phyloP scores from a whole-genome alignment of 805 yeast genomes.

The Spathaspora arborariae region DNA sequence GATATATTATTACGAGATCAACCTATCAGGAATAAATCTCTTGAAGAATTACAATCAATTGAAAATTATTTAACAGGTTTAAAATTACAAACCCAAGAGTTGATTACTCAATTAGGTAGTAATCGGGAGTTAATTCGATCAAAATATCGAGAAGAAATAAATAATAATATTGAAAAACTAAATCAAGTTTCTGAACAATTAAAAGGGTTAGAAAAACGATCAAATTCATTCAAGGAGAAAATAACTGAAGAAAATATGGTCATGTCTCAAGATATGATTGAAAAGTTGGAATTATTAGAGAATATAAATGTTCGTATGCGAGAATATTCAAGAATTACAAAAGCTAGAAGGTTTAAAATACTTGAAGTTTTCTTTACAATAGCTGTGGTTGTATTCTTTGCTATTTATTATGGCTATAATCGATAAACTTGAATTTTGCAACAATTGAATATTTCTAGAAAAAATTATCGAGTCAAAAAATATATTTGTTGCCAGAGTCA shows the following conservation, averaged over 20 bases:
- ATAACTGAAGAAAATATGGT: constrained; percentile 23
- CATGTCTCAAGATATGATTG: constrained; percentile 22
- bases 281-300: constrained; percentile 30
- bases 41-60: constrained; percentile 15
- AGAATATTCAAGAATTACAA: constrained; percentile 21
- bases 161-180: constrained; percentile 23
- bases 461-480: background rate
- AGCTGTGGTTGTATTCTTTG: constrained; percentile 13
- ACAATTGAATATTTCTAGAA: background rate
- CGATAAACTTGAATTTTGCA: background rate
- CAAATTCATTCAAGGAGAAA: constrained; percentile 18
- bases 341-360: constrained; percentile 28
- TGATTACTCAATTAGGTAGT: constrained; percentile 16
- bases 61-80: constrained; percentile 15
- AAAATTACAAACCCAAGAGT: constrained; percentile 14
- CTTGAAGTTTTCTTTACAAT: constrained; percentile 17
- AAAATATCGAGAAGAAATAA: constrained; percentile 23
- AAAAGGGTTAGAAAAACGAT: constrained; percentile 21
- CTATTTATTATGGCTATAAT: constrained; percentile 12
- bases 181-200: constrained; percentile 24
- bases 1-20: background rate
- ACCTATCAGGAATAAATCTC: constrained; percentile 1
- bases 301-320: constrained; percentile 23
- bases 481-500: background rate
- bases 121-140: constrained; percentile 15